Conservation (phyloP, 2,329 filamentous ascomycete species). For the Cyanodermella asteris region DNA sequence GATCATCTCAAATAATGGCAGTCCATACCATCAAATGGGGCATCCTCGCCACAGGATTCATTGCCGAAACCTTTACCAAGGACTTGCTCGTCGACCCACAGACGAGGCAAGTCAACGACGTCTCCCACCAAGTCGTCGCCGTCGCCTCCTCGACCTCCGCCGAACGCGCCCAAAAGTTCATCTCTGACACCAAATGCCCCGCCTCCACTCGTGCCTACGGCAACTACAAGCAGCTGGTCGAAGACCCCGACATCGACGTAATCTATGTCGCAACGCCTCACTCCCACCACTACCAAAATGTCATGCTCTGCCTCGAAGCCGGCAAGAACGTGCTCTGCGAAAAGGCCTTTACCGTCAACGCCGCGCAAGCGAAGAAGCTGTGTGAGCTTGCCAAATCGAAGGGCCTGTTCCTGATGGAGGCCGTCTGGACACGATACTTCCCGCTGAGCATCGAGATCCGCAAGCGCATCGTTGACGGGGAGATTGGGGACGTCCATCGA, state of each 20-base stretch:
- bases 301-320: conserved; percentile 60
- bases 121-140: conserved; percentile 56
- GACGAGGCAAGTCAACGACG: conserved; percentile 44
- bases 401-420: conserved; percentile 58
- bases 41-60: conserved; percentile 19
- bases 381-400: conserved; percentile 51
- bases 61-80: conserved; percentile 36
- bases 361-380: conserved; percentile 50
- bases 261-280: conserved; percentile 80
- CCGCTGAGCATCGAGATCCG: conserved; percentile 54
- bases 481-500: conserved; percentile 33
- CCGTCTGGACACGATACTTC: conserved; percentile 79
- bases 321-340: conserved; percentile 82
- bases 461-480: conserved; percentile 25
- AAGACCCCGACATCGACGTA: conserved; percentile 59
- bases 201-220: conserved; percentile 50
- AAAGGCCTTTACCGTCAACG: conserved; percentile 74
- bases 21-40: conserved; percentile 23
- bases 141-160: conserved; percentile 59
- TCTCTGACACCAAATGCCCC: conserved; percentile 48
- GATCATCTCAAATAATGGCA: too few relatives aligned
- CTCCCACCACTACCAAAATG: conserved; percentile 83
- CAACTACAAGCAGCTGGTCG: conserved; percentile 57
- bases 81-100: conserved; percentile 58
- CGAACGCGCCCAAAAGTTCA: conserved; percentile 47